phyloP scores from a whole-genome alignment of 306 rosid genomes.

The Prunus armeniaca region DNA sequence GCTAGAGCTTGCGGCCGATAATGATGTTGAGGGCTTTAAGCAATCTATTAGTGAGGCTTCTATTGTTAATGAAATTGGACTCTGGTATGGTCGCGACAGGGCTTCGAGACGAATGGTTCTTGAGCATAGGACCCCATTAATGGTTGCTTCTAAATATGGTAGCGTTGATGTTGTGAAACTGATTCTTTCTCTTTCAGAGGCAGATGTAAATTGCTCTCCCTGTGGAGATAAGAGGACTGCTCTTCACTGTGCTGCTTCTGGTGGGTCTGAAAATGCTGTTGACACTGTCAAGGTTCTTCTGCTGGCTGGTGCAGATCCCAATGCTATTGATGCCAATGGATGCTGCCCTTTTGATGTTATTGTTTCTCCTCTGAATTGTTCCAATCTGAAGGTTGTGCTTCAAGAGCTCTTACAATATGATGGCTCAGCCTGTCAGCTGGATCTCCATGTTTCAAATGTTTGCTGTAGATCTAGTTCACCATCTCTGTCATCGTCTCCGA shows the following conservation, averaged over 20 bases:
- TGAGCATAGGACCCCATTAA: constrained; percentile 12
- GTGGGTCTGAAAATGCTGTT: constrained; percentile 56
- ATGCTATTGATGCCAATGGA: constrained; percentile 46
- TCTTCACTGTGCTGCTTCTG: constrained; percentile 82
- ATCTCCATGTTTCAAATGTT: not conserved
- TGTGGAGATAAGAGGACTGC: constrained; percentile 41
- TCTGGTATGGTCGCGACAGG: not conserved
- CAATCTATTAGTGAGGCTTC: not conserved
- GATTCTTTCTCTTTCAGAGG: constrained; percentile 10
- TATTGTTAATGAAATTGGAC: not conserved
- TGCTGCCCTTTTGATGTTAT: constrained; percentile 62
- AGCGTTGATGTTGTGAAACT: constrained; percentile 12
- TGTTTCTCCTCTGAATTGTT: constrained; percentile 46
- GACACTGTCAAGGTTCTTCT: constrained; percentile 58
- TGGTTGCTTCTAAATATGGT: constrained; percentile 16
- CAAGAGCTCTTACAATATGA: constrained; percentile 40
- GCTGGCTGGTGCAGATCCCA: constrained; percentile 56
- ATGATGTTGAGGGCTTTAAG: constrained; percentile 17
- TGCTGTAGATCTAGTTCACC: constrained; percentile 34
- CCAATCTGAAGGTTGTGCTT: constrained; percentile 15
- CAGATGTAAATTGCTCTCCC: not conserved
- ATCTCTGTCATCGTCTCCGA: constrained; percentile 36
- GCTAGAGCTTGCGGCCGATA: constrained; percentile 20
- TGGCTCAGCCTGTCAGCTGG: constrained; percentile 32
- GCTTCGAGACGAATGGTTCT: not conserved